Evolutionary conservation across 495 filamentous ascomycete species (phyloP).

Genomic region (Penicillium robsamsonii): DNA sequence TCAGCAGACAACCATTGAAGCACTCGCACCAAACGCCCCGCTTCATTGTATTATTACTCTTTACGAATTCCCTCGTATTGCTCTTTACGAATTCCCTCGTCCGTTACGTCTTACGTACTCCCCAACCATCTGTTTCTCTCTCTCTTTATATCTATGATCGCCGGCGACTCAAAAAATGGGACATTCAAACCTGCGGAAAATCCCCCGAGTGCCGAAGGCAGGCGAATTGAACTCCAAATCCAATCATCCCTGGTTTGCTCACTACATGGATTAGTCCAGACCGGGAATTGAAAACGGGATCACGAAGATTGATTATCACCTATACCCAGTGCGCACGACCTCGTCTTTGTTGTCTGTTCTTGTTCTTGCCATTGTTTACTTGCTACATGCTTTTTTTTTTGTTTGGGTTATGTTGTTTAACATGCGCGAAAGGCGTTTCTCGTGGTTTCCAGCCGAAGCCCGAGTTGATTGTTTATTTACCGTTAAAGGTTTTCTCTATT

Average conservation of each 20-base stretch:
- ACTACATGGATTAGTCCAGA: not conserved
- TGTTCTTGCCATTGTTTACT: not conserved
- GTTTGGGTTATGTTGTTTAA: not conserved
- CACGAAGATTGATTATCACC: slow-evolving; percentile 16
- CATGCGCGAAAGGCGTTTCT: slow-evolving; percentile 3
- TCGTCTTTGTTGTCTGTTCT: not conserved
- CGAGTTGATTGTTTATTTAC: not conserved
- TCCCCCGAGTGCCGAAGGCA: not conserved
- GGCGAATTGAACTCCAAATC: slow-evolving; percentile 5
- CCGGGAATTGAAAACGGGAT: slow-evolving; percentile 6
- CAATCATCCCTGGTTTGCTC: slow-evolving; percentile 1
- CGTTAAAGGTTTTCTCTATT: not conserved
- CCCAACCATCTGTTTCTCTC: slow-evolving; percentile 11
- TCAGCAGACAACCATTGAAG: not conserved
- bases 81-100: slow-evolving; percentile 21
- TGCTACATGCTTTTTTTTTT: not conserved
- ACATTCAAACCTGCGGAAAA: not conserved
- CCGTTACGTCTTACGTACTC: slow-evolving; percentile 17
- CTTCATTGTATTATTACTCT: slow-evolving; percentile 22
- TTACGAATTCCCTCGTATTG: slow-evolving; percentile 24
- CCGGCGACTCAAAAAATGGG: slow-evolving; percentile 7
- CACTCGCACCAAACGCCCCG: not conserved
- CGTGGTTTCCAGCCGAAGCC: not conserved
- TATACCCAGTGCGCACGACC: slow-evolving; percentile 11
- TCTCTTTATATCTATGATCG: slow-evolving; percentile 8